Evolutionary conservation across 1,284 basidiomycete species (phyloP).

Genomic region (Marasmius tenuissimus): DNA sequence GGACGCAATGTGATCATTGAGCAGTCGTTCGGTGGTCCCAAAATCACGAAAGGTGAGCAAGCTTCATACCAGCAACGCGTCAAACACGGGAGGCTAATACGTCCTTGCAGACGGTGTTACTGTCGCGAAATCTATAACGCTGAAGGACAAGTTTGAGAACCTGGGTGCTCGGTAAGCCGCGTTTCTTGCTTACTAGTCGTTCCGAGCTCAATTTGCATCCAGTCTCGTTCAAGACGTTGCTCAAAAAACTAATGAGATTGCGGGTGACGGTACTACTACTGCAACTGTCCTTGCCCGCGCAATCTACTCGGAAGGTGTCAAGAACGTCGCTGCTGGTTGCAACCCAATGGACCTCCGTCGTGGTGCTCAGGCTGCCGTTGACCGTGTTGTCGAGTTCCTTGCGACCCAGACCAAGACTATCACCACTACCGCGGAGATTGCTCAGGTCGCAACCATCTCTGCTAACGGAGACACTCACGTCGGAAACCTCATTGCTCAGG

Average conservation of each 20-base stretch:
- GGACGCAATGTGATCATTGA: slow-evolving; percentile 99
- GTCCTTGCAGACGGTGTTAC: slow-evolving; percentile 85
- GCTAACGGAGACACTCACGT: slow-evolving; percentile 96
- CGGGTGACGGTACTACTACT: slow-evolving; percentile 98
- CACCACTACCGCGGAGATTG: slow-evolving; percentile 97
- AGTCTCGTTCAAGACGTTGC: slow-evolving; percentile 96
- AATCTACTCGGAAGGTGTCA: slow-evolving; percentile 98
- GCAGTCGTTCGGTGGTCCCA: slow-evolving; percentile 95
- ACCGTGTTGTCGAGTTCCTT: slow-evolving; percentile 92
- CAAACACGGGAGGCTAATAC: neutral
- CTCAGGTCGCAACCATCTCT: slow-evolving; percentile 97
- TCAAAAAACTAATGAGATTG: slow-evolving; percentile 95
- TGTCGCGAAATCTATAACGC: slow-evolving; percentile 91
- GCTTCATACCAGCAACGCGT: neutral
- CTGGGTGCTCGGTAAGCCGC: slow-evolving; percentile 86
- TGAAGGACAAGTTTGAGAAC: slow-evolving; percentile 99
- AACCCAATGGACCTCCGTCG: slow-evolving; percentile 99
- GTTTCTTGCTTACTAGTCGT: neutral
- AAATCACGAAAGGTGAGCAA: slow-evolving; percentile 88
- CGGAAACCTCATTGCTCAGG: slow-evolving; percentile 96
- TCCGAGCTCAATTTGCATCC: neutral
- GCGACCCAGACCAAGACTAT: slow-evolving; percentile 90
- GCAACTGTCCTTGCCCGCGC: slow-evolving; percentile 96
- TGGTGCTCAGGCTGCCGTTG: slow-evolving; percentile 94
- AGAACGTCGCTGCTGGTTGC: slow-evolving; percentile 98